Base-by-base conservation (phyloP, 768 basidiomycete species). In the Postia placenta region DNA sequence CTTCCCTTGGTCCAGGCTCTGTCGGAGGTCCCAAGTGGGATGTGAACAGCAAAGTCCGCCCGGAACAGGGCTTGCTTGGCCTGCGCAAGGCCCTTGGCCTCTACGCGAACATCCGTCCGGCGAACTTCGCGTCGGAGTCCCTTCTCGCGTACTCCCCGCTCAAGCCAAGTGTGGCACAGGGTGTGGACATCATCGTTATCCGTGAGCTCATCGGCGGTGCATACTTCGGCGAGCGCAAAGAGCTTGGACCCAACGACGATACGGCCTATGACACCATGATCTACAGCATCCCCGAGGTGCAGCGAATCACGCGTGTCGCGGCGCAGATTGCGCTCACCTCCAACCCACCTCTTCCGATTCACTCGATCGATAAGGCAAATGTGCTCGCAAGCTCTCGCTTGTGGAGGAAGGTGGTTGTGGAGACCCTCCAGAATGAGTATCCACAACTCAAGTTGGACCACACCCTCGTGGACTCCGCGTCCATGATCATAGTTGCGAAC, bases 21-120 rank as follows among this genome's bases (percentile, higher is more conserved):
- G 89, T 98, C 56, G 96, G 96, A 50, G 96, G 96, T n/a, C 96
- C 96, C 12, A 97, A 97, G 69, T 99, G 96, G 96, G 94, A 92
- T 42, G 87, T 94, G 2, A 79, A 83, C 49, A 77, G 80, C 52
- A 85, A 86, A 65, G 81, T 97, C 47, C 84, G 96, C 48, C 96
- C 96, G 15, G 96, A 99, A 66, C 80, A 81, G 52, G 96, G 96
- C 47, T 79, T 99, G 11, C 82, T 99, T 24, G 65, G 72, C 5
- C 79, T 99, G 45, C 85, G 96, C 57, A 98, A 99, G 69, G 81
- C 80, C 24, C 84, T 98, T 47, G 95, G 93, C 19, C 80, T 98
- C 42, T 98, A 94, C 70, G 95, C 92, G 64, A 99, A 99, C 71
- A 96, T 99, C 66, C 89, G 96, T 25, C 96, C 96, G 11, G 91